phyloP scores from a whole-genome alignment of 768 basidiomycete genomes.

The Pleurotus giganteus region DNA sequence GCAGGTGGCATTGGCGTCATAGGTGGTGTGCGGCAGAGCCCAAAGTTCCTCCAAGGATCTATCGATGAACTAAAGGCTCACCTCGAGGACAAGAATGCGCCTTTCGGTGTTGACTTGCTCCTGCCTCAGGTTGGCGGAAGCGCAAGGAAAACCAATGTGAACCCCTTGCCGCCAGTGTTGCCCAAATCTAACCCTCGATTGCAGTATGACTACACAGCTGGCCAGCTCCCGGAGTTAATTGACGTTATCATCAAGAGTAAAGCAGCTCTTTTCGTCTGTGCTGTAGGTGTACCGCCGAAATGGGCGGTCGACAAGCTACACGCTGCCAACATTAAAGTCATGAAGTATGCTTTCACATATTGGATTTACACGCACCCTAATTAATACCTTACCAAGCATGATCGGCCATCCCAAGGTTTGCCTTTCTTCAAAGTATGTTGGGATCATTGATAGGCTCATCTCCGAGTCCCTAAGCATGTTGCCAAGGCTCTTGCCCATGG shows the following conservation, averaged over 20 bases:
- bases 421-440: not conserved
- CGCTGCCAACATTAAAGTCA: constrained; percentile 72
- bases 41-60: constrained; percentile 62
- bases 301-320: constrained; percentile 82
- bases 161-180: constrained; percentile 15
- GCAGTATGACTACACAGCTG: constrained; percentile 72
- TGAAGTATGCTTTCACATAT: constrained; percentile 61
- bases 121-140: constrained; percentile 80
- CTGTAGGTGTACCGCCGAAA: constrained; percentile 82
- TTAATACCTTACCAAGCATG: constrained; percentile 46
- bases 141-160: constrained; percentile 79
- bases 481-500: constrained; percentile 73
- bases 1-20: constrained; percentile 82
- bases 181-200: not conserved
- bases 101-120: constrained; percentile 81
- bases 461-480: constrained; percentile 51
- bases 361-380: not conserved
- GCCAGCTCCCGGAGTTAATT: constrained; percentile 72
- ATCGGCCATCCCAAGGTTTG: constrained; percentile 80
- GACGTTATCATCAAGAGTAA: constrained; percentile 76
- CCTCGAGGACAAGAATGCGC: constrained; percentile 72
- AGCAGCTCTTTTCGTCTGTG: constrained; percentile 79
- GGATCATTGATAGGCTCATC: not conserved
- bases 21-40: constrained; percentile 75
- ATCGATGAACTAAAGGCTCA: constrained; percentile 74